Conservation (phyloP, 2,329 filamentous ascomycete species). For the Aureobasidium uvarum region DNA sequence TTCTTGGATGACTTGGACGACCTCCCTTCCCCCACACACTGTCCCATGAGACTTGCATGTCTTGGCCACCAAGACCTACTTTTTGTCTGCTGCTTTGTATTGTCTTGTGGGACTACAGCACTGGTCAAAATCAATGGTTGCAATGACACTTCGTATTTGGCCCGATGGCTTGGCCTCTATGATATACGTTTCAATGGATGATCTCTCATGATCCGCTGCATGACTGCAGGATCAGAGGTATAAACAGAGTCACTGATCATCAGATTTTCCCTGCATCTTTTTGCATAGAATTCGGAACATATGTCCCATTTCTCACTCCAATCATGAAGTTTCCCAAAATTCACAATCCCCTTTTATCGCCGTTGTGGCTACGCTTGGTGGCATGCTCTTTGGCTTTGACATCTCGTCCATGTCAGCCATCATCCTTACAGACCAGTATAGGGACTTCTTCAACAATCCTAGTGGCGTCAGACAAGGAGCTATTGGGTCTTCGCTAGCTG, state of each 20-base stretch:
- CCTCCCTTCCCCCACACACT: background rate
- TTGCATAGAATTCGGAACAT: background rate
- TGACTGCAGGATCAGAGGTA: background rate
- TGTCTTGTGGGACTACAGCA: background rate
- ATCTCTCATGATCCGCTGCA: background rate
- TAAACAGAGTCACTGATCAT: background rate
- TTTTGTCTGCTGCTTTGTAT: background rate
- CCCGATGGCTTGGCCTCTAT: background rate
- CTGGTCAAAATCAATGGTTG: background rate
- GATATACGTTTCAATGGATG: background rate
- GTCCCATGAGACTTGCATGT: background rate
- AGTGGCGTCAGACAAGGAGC: conserved; percentile 50
- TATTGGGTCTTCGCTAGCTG: conserved; percentile 52
- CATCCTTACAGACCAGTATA: conserved; percentile 52
- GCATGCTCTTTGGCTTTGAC: conserved; percentile 56
- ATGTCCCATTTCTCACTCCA: background rate
- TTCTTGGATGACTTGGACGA: background rate
- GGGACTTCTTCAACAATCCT: conserved; percentile 53
- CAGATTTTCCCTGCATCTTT: background rate
- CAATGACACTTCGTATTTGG: background rate
- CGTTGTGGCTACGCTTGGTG: conserved; percentile 53
- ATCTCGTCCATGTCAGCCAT: conserved; percentile 57
- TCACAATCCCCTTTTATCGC: conserved; percentile 57
- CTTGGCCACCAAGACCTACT: background rate
- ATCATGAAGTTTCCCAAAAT: conserved; percentile 46